Evolutionary conservation across 208 protist genomes (phyloP), one percentile per base, ranked within the genome.

Genomic region (Wallacemonas sp.): DNA sequence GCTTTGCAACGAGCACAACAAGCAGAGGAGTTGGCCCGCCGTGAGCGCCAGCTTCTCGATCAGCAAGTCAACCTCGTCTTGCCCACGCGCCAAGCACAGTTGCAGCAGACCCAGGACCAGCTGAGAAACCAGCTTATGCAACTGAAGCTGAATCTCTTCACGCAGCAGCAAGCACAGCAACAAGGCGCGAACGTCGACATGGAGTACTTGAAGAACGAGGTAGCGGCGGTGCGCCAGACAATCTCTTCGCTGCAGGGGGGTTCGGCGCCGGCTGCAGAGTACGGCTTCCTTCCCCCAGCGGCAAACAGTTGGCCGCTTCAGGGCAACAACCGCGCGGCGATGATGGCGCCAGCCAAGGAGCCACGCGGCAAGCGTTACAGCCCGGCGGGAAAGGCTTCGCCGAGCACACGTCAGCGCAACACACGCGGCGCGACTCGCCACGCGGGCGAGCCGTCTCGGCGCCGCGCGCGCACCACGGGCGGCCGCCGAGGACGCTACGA

Each of bases 31-130:
- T 17, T 76, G 41, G 54, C 41, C n/a, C 44, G 61, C 27, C 65
- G 62, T 6, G 67, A 81, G 48, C 69, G 61, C 42, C 36, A 50
- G 66, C 52, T 85, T 57, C 58, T 83, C n/a, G 71, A 84, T 2
- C 67, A 80, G 53, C 75, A 83, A 61, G 57, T 81, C 36, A 71
- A 77, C 22, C 70, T 78, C 30, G 69, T 78, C 33, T 46, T 82
- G 21, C 68, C 66, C 17, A 63, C 74, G 22, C 80, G 63, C 5
- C 76, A 83, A 30, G 73, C 68, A 29, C 58, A 77, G 67, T 66
- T 84, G 29, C 73, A 74, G 48, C 78, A 84, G 57, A 69, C 63
- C 13, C 72, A 80, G 53, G 53, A 85, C 33, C 57, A 65, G 52
- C 67, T 76, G 36, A 68, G 73, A 58, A 63, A 71, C 8, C 70